Conservation (phyloP, 2,329 filamentous ascomycete genomes). For the Exophiala sideris region DNA sequence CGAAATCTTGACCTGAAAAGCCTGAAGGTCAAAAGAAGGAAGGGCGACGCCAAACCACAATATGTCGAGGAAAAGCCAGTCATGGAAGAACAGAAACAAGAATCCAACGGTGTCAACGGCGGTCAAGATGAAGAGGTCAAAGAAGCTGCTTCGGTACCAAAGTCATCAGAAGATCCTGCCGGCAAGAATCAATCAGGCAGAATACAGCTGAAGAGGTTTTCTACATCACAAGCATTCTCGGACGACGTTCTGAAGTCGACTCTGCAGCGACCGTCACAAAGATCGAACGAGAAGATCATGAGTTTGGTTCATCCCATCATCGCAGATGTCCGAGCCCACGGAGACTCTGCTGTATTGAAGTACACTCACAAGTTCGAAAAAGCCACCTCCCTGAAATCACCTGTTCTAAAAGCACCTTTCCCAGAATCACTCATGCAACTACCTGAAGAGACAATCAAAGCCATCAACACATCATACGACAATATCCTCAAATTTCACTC, state of each 20-base stretch:
- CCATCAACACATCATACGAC: slow-evolving; percentile 90
- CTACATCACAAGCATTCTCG: slow-evolving; percentile 50
- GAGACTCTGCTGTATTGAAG: slow-evolving; percentile 81
- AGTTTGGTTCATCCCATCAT: slow-evolving; percentile 89
- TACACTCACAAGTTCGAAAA: slow-evolving; percentile 99
- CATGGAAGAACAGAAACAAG: slow-evolving; percentile 35
- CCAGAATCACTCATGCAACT: slow-evolving; percentile 81
- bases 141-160: slow-evolving; percentile 51
- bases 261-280: slow-evolving; percentile 85
- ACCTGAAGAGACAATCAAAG: slow-evolving; percentile 74
- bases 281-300: slow-evolving; percentile 90
- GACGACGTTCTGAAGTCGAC: slow-evolving; percentile 64
- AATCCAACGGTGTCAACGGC: slow-evolving; percentile 17
- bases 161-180: slow-evolving; percentile 51
- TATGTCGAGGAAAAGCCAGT: slow-evolving; percentile 69
- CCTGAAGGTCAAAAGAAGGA: slow-evolving; percentile 88
- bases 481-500: slow-evolving; percentile 94
- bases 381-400: slow-evolving; percentile 83
- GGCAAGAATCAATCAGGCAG: slow-evolving; percentile 49
- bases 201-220: slow-evolving; percentile 79
- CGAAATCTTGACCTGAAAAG: slow-evolving; percentile 90
- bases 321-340: slow-evolving; percentile 74
- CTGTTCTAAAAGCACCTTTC: slow-evolving; percentile 87
- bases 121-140: slow-evolving; percentile 34
- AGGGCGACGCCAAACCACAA: slow-evolving; percentile 89